Conservation (phyloP, 2,329 filamentous ascomycete species). For the Lasiodiplodia hormozganensis region DNA sequence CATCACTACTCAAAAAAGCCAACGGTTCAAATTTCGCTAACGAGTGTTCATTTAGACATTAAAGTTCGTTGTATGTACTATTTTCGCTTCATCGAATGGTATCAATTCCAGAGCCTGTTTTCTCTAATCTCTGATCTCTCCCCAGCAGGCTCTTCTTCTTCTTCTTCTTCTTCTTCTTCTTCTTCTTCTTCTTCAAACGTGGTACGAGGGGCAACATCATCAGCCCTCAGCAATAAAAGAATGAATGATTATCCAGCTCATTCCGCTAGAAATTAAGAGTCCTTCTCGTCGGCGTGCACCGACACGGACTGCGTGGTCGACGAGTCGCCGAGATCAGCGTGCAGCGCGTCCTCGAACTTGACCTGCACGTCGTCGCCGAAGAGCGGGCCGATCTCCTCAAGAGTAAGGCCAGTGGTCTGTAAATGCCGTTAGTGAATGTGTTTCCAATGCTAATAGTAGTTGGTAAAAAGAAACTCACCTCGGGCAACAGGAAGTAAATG, state of each 20-base stretch:
- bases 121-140: background rate
- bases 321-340: slow-evolving; percentile 9
- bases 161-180: no score
- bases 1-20: background rate
- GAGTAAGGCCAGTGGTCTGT: slow-evolving; percentile 39
- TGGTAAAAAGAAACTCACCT: slow-evolving; percentile 30
- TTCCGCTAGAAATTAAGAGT: background rate
- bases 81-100: background rate
- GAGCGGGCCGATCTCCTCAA: slow-evolving; percentile 42
- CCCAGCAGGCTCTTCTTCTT: background rate
- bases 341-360: slow-evolving; percentile 34
- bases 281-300: background rate
- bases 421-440: background rate
- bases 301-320: background rate
- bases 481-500: slow-evolving; percentile 37
- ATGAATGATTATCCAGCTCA: background rate
- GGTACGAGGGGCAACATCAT: no score
- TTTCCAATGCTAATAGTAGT: no score
- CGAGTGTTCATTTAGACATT: background rate
- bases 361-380: slow-evolving; percentile 41
- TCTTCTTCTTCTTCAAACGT: background rate
- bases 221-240: no score
- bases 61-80: background rate
- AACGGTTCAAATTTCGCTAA: background rate
- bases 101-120: background rate